Evolutionary conservation across 148 eudicot species (phyloP), one percentile per base, ranked within the genome.

Genomic region (Camellia sinensis): DNA sequence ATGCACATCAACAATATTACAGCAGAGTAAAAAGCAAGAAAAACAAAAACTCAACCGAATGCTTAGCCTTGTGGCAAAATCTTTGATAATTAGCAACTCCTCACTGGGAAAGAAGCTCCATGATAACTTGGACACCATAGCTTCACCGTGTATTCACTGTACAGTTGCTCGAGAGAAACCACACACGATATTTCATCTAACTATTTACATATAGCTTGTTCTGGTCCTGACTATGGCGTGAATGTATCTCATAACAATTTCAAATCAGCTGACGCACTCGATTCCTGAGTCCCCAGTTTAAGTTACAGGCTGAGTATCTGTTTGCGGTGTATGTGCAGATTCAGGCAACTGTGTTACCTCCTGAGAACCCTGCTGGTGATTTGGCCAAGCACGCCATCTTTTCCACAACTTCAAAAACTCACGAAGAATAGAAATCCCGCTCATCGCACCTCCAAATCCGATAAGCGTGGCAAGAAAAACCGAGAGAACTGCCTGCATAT

Each of bases 391-490:
- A 57, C 41, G 83, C 89, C 84, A 84, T 15, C 82, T 71, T 59
- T 67, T 74, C 80, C 87, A 82, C 84, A 85, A 84, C 80, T 86
- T 88, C n/a, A 78, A 46, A 13, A 88, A 37, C 87, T 90, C 93
- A 14, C 59, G 73, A 60, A 92, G 6, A 45, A 96, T 74, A 69
- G 91, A 91, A 59, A 88, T 86, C 66, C 90, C 95, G 79, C 89
- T 85, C 95, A 94, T 91, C 61, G 92, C 81, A 52, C 86, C 89
- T 80, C 94, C 99, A 70, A 96, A 92, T 7, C 99, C 99, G 82
- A 87, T 88, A 76, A 92, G 87, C 53, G 97, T 89, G 53, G 99
- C 95, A 14, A 96, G 84, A 57, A 96, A 86, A 82, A 96, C 87
- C 3, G 99, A 83, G 53, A 94, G 81, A 78, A 96, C 90, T 44